Base-by-base conservation (phyloP, 371 early-diverging fungal genomes). In the Mucor piriformis region DNA sequence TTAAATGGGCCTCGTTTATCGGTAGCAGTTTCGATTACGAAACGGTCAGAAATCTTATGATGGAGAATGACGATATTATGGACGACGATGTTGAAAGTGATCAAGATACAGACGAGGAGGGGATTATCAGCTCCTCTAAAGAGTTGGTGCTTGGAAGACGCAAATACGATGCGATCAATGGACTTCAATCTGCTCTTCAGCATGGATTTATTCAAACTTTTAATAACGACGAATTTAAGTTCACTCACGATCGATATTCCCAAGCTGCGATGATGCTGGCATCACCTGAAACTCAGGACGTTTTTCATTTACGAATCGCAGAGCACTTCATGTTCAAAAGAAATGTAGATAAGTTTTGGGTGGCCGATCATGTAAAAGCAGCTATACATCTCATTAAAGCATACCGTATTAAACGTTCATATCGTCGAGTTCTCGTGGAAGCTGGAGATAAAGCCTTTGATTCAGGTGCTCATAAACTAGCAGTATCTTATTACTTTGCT, bases 301-400 rank as follows among this genome's bases (percentile, higher is more conserved):
- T 57, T 13, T 50, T 69, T 33, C 80, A 74, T 50, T 57, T 76
- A 5, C 65, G 66, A 18, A 80, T 80, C 16, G 77, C 71, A 1
- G 43, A 55, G 7, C 69, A 72, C 52, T 76, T 77, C 37, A 70
- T 77, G 60, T 42, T 61, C n/a, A 60, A 68, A 25, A 52, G 69
- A 4, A 48, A 63, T 8, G 65, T 70, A 0, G 77, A 76, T 44
- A 66, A 65, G 11, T 80, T 79, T 48, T 79, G 79, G 79, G 76
- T 77, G 1, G 89, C 91, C 12, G 84, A 86, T 49, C 84, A 94
- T 65, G 80, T 97, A 52, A 79, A 89, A 64, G 88, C 87, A 51
- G 92, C 94, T 6, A 79, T 94, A 58, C 83, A 80, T 34, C 79
- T 93, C 48, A 89, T 96, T 60, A 88, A 94, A 57, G 88, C 93